phyloP scores from a whole-genome alignment of 192 early-diverging fungal genomes.

The Coemansia sp. region DNA sequence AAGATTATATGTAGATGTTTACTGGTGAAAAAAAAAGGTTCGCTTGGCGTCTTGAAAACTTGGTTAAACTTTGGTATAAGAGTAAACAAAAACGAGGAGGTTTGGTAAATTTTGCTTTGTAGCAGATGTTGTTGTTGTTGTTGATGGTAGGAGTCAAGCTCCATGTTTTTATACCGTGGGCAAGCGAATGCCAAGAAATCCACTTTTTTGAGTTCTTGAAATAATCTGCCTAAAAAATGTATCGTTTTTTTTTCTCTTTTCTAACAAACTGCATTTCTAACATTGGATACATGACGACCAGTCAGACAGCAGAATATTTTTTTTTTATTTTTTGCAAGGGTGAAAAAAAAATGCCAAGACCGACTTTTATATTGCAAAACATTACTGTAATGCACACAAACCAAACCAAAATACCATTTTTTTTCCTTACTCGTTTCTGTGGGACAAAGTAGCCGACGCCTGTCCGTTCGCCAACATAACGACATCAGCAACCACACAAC shows the following conservation, averaged over 20 bases:
- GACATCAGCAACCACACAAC: constrained; percentile 38
- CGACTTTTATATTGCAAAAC: neutral
- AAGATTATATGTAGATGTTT: neutral
- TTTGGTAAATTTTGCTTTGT: neutral
- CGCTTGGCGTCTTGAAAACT: neutral
- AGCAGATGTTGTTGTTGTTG: neutral
- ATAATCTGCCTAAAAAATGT: neutral
- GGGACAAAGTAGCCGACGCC: constrained; percentile 24
- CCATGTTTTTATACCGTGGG: neutral
- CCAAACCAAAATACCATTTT: neutral
- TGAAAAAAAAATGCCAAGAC: too few species aligned
- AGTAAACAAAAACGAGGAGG: neutral
- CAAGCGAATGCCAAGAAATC: neutral
- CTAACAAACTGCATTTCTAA: too few species aligned
- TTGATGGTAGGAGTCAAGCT: neutral
- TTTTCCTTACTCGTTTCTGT: constrained; percentile 15
- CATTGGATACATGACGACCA: too few species aligned
- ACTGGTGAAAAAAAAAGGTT: neutral
- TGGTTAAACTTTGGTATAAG: neutral
- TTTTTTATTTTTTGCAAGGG: too few species aligned
- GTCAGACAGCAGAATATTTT: too few species aligned
- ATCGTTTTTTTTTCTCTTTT: too few species aligned
- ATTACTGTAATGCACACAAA: neutral
- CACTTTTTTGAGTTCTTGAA: too few species aligned
- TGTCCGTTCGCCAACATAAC: constrained; percentile 44